Evolutionary conservation across 768 basidiomycete genomes (phyloP), one percentile per base, ranked within the genome.

Genomic region (Sporobolomyces roseus): DNA sequence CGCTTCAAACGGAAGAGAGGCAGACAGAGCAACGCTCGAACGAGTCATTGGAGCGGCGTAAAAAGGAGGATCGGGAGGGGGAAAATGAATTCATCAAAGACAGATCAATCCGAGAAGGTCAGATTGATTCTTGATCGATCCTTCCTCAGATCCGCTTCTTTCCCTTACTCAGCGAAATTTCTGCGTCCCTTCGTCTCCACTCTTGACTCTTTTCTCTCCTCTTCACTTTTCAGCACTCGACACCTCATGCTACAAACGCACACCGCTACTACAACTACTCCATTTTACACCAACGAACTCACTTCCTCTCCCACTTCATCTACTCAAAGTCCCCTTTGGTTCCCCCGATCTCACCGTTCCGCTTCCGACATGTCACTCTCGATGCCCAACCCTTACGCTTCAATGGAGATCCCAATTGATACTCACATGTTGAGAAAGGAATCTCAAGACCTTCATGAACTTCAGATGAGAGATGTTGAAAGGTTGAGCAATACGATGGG

Each of bases 351-450:
- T 21, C 58, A 45, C 36, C 58, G 43, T 23, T 33, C 45, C 17
- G 9, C 32, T 33, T 48, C 43, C 45, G 45, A 48, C 12, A 60
- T 60, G 58, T 60, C 58, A 4, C 4, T 60, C 32, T 2, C 43
- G 14, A 17, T 2, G 2, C 30, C 58, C 17, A 60, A 25, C 45
- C 58, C 58, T 27, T 60, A 60, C 58, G 58, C 58, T 4, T 10
- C 58, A 23, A 60, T 60, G 58, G 58, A 60, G 45, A 32, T 60
- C 29, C 58, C 58, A 23, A 58, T 7, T 13, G 23, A 58, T n/a
- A 41, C 45, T 9, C 38, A 58, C 27, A 41, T 58, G 38, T 38
- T 58, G 10, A 7, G 56, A 6, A 43, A 45, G 19, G 56, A 58
- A 21, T 8, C 7, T 14, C 38, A 58, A 19, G 56, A 58, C 4